Base-by-base conservation (phyloP, 1,139 yeast genomes). In the Magnusiomyces fungicola region DNA sequence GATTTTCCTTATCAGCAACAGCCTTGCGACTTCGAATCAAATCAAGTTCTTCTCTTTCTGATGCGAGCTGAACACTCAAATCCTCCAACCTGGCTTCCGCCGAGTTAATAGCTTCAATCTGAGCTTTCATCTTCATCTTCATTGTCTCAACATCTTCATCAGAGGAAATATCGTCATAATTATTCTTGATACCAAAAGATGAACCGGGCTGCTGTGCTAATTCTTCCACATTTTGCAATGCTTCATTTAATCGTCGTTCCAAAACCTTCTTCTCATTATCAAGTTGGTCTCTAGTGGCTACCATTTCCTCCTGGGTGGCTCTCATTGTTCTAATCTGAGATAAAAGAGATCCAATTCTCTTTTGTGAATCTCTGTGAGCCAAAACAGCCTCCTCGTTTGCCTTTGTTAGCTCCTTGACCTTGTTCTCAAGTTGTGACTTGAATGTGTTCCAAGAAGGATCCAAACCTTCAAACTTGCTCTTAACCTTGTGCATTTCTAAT, bases 351-450 rank as follows among this genome's bases (percentile, higher is more conserved):
- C 65, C 58, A 22, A 68, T 58, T 30, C 69, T 62, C 36, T 61
- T 60, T 51, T 71, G 73, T 29, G 70, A 66, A 46, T 65, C 68
- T 38, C 63, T 60, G 47, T 67, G 67, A 24, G 72, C 71, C 29
- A 63, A 57, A 32, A 63, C 62, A 5, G 72, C 69, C 37, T 61
- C 60, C 18, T 76, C 77, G 50, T 78, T 78, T 52, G 78, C 80
- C 41, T 71, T 73, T 7, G 73, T 60, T 46, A 79, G 63, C 30
- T 76, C 78, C 24, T 70, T 73, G 46, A 78, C 71, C 52, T 80
- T 81, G 32, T 71, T 68, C 48, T 80, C 81, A 37, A 78, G 69
- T 18, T 76, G 74, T 6, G 72, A 67, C 49, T 74, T 73, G 50
- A 73, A 77, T 24, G 70, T 66, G 37, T 67, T 64, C 53, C 80